Conservation (phyloP, 2,329 filamentous ascomycete species). For the Colletotrichum sp. region DNA sequence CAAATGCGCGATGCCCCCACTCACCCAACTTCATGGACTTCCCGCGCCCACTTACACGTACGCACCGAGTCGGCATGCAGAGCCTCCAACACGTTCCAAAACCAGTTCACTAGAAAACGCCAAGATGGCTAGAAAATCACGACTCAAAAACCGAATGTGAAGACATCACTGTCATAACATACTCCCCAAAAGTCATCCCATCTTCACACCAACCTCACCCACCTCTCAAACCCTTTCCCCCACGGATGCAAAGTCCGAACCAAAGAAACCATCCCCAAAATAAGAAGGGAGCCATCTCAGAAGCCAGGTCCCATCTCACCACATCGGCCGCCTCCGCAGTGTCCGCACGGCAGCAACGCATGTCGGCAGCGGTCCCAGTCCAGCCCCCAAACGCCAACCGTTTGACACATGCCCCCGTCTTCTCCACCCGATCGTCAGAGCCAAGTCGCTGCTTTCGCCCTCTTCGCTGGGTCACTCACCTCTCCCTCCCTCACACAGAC, state of each 20-base stretch:
- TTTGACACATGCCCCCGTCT: background rate
- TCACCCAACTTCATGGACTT: background rate
- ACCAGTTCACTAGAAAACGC: fast-evolving
- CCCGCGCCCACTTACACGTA: background rate
- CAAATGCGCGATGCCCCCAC: background rate
- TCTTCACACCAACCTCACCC: background rate
- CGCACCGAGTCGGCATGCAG: background rate
- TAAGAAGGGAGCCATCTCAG: background rate
- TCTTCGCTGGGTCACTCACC: background rate
- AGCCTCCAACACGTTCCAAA: background rate
- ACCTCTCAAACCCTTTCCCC: background rate
- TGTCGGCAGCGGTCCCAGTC: background rate
- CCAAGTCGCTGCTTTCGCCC: background rate
- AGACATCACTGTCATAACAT: background rate
- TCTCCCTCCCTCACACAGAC: background rate
- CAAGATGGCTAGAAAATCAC: background rate
- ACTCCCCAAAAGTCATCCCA: background rate
- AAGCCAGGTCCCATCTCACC: background rate
- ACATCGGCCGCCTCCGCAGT: background rate
- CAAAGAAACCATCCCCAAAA: background rate
- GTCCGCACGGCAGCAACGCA: background rate
- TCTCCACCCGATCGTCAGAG: slow-evolving; percentile 5
- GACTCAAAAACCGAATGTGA: background rate
- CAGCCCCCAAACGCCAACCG: slow-evolving; percentile 6
- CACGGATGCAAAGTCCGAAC: background rate